phyloP scores from a whole-genome alignment of 2,329 filamentous ascomycete species.

The Cyphellophora europaea region DNA sequence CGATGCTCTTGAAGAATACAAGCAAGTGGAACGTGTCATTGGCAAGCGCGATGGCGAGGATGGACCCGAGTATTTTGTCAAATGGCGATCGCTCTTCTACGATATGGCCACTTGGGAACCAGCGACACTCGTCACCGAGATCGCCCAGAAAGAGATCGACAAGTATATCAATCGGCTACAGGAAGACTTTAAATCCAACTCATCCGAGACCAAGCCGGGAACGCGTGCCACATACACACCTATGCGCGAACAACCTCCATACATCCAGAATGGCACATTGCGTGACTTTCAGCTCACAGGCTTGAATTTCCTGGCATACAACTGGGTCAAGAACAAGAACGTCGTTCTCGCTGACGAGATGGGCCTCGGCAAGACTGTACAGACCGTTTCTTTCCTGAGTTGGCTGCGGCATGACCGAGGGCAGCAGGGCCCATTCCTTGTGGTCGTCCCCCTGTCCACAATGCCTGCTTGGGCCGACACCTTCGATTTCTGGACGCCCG shows the following conservation, averaged over 20 bases:
- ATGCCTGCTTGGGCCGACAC: slow-evolving; percentile 98
- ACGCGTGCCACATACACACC: slow-evolving; percentile 63
- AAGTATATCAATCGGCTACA: slow-evolving; percentile 77
- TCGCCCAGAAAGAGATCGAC: slow-evolving; percentile 84
- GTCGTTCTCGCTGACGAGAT: slow-evolving; percentile 98
- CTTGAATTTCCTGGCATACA: slow-evolving; percentile 89
- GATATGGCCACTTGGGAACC: slow-evolving; percentile 92
- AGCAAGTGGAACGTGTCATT: slow-evolving; percentile 87
- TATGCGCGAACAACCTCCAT: slow-evolving; percentile 75
- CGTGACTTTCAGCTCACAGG: slow-evolving; percentile 90
- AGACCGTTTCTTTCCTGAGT: slow-evolving; percentile 93
- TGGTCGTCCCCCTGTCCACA: slow-evolving; percentile 93
- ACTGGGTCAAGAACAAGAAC: slow-evolving; percentile 90
- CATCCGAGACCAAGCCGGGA: slow-evolving; percentile 62
- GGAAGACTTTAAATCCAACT: slow-evolving; percentile 71
- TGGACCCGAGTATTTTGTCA: slow-evolving; percentile 81
- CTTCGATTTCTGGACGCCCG: slow-evolving; percentile 91
- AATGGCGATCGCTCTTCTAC: slow-evolving; percentile 93
- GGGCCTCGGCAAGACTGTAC: slow-evolving; percentile 96
- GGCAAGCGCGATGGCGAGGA: slow-evolving; percentile 70
- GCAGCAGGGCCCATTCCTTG: slow-evolving; percentile 90
- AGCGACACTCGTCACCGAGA: slow-evolving; percentile 61
- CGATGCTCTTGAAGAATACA: slow-evolving; percentile 81
- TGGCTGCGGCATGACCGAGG: slow-evolving; percentile 85
- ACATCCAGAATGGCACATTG: slow-evolving; percentile 74